Conservation (phyloP, 1,139 yeast genomes). For the Blastobotrys capitulatus region DNA sequence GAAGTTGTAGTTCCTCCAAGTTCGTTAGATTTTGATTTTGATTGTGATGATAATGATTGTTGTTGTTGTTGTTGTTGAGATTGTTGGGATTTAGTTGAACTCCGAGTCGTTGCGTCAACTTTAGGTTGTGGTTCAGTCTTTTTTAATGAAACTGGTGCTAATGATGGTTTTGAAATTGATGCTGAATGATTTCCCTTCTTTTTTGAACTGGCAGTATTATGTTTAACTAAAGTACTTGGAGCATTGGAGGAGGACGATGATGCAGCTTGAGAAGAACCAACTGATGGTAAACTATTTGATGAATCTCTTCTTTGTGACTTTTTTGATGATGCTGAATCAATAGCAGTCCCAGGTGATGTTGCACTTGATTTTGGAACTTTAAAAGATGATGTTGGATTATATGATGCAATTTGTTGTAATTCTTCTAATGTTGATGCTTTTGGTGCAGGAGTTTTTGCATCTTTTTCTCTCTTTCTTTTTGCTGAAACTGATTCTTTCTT, state of each 20-base stretch:
- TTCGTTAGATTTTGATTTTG: not conserved
- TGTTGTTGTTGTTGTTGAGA: not conserved
- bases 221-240: slow-evolving; percentile 1
- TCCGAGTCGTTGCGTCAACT: not conserved
- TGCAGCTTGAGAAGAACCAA: not conserved
- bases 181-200: not conserved
- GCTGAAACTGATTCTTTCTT: slow-evolving; percentile 1
- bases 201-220: not conserved
- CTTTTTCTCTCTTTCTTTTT: slow-evolving; percentile 3
- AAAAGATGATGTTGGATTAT: not conserved
- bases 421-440: slow-evolving; percentile 3
- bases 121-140: not conserved
- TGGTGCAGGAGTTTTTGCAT: slow-evolving; percentile 4
- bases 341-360: too few relatives aligned
- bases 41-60: too few relatives aligned
- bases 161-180: slow-evolving; percentile 2
- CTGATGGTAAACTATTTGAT: too few relatives aligned
- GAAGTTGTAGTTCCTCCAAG: not conserved
- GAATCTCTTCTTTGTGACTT: too few relatives aligned
- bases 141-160: slow-evolving; percentile 2
- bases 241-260: not conserved
- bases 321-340: too few relatives aligned
- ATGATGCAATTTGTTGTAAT: slow-evolving; percentile 1
- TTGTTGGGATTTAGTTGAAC: slow-evolving; percentile 4
- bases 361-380: not conserved